These are phyloP conservation scores for Fragaria vesca DNA, from an alignment of 306 rosid genomes.

Conservation along the genomic window DNA sequence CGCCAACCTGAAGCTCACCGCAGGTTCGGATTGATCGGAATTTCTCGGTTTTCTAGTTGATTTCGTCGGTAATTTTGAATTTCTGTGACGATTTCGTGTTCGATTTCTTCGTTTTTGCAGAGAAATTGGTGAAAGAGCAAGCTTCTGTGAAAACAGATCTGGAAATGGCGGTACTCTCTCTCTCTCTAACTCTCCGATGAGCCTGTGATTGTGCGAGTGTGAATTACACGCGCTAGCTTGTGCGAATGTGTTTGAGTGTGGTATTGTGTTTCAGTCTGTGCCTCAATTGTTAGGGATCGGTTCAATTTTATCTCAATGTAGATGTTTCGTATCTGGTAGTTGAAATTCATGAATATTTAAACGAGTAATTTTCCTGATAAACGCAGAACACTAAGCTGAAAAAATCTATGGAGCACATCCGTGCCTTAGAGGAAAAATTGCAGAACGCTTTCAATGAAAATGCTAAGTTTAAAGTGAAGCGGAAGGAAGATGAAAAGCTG, in stretches of 20 bases:
- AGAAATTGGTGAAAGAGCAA: constrained; percentile 85
- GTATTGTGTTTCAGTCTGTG: neutral
- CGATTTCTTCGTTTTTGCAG: constrained; percentile 38
- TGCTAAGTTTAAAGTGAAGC: constrained; percentile 33
- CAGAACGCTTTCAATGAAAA: too few relatives aligned
- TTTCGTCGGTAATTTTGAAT: constrained; percentile 25
- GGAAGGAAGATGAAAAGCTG: too few relatives aligned
- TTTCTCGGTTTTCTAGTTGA: constrained; percentile 9
- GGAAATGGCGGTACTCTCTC: constrained; percentile 70
- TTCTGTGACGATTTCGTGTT: constrained; percentile 21
- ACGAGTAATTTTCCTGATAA: neutral
- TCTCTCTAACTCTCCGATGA: constrained; percentile 1
- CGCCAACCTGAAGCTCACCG: constrained; percentile 74
- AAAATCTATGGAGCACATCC: constrained; percentile 63
- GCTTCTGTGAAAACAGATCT: constrained; percentile 84
- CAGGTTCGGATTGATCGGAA: constrained; percentile 50
- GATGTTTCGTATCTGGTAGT: constrained; percentile 14
- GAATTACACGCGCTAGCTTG: neutral
- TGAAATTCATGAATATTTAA: constrained; percentile 2
- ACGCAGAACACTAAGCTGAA: constrained; percentile 75
- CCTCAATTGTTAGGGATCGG: neutral
- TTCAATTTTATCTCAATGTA: neutral
- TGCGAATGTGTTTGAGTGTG: neutral
- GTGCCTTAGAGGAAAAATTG: constrained; percentile 47
- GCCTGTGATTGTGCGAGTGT: neutral